Percentiles rank a stretch among this genome's conserved stretches.
Evolutionary conservation across 352 stramenopile species (phyloP).

Genomic region (Globisporangium irregulare): DNA sequence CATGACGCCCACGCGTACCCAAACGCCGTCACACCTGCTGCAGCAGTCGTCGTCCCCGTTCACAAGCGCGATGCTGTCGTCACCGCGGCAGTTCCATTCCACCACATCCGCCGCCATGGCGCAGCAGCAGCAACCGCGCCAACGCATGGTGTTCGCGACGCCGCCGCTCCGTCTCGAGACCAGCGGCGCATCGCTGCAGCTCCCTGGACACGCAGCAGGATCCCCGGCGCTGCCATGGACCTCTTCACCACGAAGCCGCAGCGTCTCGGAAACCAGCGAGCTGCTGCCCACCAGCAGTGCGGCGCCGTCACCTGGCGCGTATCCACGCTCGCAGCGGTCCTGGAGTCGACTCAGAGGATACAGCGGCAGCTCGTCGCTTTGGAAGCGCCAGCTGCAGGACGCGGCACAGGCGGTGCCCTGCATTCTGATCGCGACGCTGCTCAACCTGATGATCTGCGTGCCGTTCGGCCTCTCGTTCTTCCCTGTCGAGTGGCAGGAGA

Average conservation of each 20-base stretch:
- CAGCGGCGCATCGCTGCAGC: conserved; percentile 44
- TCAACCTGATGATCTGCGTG: conserved; percentile 88
- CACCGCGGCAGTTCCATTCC: conserved; percentile 2
- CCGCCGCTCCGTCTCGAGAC: conserved; percentile 63
- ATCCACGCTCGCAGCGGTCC: conserved; percentile 21
- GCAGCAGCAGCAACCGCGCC: conserved; percentile 15
- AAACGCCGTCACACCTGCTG: conserved; percentile 1
- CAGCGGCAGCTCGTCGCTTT: conserved; percentile 14
- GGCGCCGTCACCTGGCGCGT: conserved; percentile 18
- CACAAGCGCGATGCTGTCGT: conserved; percentile 17
- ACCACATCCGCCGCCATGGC: not conserved
- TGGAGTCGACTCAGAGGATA: conserved; percentile 17
- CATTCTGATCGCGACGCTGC: conserved; percentile 65
- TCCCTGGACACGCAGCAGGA: conserved; percentile 28
- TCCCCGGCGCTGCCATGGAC: conserved; percentile 15
- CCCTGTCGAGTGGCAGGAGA: conserved; percentile 71
- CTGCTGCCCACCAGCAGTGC: conserved; percentile 22
- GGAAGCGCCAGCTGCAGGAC: conserved; percentile 26
- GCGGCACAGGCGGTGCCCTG: conserved; percentile 42
- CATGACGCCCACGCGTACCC: not conserved
- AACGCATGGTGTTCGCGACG: conserved; percentile 64
- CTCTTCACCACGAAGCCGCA: not conserved
- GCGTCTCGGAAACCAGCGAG: conserved; percentile 25
- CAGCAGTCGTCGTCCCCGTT: conserved; percentile 16
- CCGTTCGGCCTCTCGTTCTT: conserved; percentile 86